Evolutionary conservation across 805 yeast genomes (phyloP).

Genomic region (Candida sakaeoensis): DNA sequence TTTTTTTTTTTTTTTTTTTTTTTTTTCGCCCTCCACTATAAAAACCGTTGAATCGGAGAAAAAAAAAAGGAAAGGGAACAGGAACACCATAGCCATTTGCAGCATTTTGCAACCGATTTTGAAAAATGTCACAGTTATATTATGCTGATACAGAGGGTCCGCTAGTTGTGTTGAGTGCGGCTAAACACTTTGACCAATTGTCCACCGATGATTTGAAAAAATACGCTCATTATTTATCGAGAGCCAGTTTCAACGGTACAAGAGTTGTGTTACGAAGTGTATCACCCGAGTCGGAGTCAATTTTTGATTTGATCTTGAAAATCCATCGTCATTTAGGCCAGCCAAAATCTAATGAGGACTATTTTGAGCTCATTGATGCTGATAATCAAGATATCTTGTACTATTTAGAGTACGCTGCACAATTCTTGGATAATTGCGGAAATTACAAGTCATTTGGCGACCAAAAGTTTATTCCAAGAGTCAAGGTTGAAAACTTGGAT

Average conservation of each 20-base stretch:
- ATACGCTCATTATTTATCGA: slow-evolving; percentile 80
- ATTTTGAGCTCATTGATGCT: slow-evolving; percentile 32
- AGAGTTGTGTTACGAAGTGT: slow-evolving; percentile 78
- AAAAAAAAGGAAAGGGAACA: not conserved
- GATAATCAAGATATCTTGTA: slow-evolving; percentile 30
- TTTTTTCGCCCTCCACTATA: not conserved
- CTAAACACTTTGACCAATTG: slow-evolving; percentile 63
- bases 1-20: slow-evolving; percentile 63
- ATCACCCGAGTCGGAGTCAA: slow-evolving; percentile 73
- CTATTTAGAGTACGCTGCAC: slow-evolving; percentile 73
- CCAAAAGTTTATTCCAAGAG: slow-evolving; percentile 73
- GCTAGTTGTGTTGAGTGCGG: slow-evolving; percentile 52
- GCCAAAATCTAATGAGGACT: slow-evolving; percentile 35
- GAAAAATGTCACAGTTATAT: slow-evolving; percentile 15
- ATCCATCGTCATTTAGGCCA: slow-evolving; percentile 52
- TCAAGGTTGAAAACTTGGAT: slow-evolving; percentile 47
- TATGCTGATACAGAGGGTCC: slow-evolving; percentile 43
- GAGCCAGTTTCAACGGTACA: slow-evolving; percentile 82
- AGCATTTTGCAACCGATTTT: slow-evolving; percentile 2
- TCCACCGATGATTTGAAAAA: slow-evolving; percentile 51
- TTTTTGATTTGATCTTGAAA: slow-evolving; percentile 63
- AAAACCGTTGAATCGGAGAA: not conserved
- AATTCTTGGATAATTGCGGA: slow-evolving; percentile 70
- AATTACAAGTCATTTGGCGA: slow-evolving; percentile 88
- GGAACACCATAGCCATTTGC: no score